A percentile compares a stretch with the other conserved stretches of the same genome.
phyloP scores from a whole-genome alignment of 306 rosid species.

The Fagus sylvatica region DNA sequence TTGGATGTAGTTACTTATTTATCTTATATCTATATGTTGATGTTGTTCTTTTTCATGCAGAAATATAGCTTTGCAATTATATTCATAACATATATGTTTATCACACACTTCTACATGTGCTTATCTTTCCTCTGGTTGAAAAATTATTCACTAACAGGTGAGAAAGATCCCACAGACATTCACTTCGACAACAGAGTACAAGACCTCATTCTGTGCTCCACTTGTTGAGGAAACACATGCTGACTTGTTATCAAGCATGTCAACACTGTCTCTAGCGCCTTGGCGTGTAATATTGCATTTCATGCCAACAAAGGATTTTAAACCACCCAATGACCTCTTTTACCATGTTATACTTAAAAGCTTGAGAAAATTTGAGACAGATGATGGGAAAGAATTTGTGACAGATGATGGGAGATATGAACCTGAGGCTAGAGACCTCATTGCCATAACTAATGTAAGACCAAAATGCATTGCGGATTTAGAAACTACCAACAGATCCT shows the following conservation, averaged over 20 bases:
- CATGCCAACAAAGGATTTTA: background rate
- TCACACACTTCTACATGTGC: background rate
- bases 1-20: too few relatives aligned
- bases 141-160: constrained; percentile 33
- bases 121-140: background rate
- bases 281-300: constrained; percentile 33
- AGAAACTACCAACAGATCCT: constrained; percentile 20
- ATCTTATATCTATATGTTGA: too few relatives aligned
- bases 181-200: constrained; percentile 30
- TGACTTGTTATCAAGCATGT: constrained; percentile 42
- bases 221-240: constrained; percentile 58
- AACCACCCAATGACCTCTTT: constrained; percentile 13
- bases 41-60: too few relatives aligned
- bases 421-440: constrained; percentile 49
- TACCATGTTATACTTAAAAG: constrained; percentile 19
- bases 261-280: constrained; percentile 30
- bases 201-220: constrained; percentile 45
- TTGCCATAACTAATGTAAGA: constrained; percentile 42
- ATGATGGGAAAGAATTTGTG: too few relatives aligned
- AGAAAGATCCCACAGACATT: constrained; percentile 45
- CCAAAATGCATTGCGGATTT: constrained; percentile 40
- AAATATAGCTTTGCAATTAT: background rate
- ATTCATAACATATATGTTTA: background rate
- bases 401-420: constrained; percentile 28
- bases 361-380: background rate